Evolutionary conservation across 2,329 filamentous ascomycete genomes (phyloP).

Genomic region (Talaromyces atroroseus): DNA sequence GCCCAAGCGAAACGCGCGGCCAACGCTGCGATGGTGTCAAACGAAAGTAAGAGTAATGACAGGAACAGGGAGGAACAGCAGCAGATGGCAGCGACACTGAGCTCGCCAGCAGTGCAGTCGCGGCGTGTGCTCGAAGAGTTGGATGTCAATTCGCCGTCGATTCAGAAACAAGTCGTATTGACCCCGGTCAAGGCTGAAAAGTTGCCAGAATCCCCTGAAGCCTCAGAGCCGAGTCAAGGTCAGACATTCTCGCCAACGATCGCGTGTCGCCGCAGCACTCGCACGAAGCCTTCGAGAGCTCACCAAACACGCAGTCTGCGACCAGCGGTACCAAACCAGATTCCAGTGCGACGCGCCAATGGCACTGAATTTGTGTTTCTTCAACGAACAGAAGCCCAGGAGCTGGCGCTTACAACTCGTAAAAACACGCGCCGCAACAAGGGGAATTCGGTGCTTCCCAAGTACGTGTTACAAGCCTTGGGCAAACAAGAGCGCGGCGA

Average conservation of each 20-base stretch:
- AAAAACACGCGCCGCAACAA: slow-evolving; percentile 41
- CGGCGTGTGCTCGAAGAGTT: slow-evolving; percentile 33
- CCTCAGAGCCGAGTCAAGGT: slow-evolving; percentile 15
- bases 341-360: slow-evolving; percentile 40
- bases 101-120: slow-evolving; percentile 26
- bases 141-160: slow-evolving; percentile 36
- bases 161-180: slow-evolving; percentile 22
- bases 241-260: slow-evolving; percentile 21
- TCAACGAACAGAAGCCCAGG: slow-evolving; percentile 37
- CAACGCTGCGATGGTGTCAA: slow-evolving; percentile 9
- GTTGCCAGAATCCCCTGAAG: slow-evolving; percentile 13
- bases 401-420: slow-evolving; percentile 37
- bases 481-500: slow-evolving; percentile 16
- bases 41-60: slow-evolving; percentile 8
- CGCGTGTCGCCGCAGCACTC: slow-evolving; percentile 33
- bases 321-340: slow-evolving; percentile 30
- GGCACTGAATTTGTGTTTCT: slow-evolving; percentile 43
- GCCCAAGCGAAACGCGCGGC: slow-evolving; percentile 38
- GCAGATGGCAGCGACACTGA: slow-evolving; percentile 6
- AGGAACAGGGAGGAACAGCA: not conserved
- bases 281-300: slow-evolving; percentile 23
- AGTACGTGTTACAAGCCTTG: slow-evolving; percentile 24
- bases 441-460: slow-evolving; percentile 32
- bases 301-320: slow-evolving; percentile 17
- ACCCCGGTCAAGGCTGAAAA: slow-evolving; percentile 19